Percentiles rank a stretch among this genome's conserved stretches.
phyloP scores from a whole-genome alignment of 2,329 filamentous ascomycete genomes.

The Tolypocladium tropicale region DNA sequence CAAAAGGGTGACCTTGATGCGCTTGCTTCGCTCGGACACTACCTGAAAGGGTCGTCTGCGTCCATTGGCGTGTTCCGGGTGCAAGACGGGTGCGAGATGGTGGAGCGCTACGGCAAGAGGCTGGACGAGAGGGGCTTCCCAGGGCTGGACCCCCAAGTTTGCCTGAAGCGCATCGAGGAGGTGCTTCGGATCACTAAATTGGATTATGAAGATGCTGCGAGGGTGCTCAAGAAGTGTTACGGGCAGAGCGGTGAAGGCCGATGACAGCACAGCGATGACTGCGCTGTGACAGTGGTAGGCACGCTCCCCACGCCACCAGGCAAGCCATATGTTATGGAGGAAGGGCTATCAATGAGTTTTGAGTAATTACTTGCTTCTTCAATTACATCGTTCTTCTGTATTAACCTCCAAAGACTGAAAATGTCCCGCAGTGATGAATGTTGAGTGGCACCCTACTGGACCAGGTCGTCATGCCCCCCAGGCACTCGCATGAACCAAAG shows the following conservation, averaged over 20 bases:
- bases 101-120: conserved; percentile 80
- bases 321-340: neutral
- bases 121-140: conserved; percentile 67
- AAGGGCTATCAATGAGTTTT: neutral
- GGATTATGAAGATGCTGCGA: conserved; percentile 67
- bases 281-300: too few species aligned
- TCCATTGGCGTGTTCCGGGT: conserved; percentile 87
- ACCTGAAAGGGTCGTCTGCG: conserved; percentile 93
- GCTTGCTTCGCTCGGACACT: conserved; percentile 81
- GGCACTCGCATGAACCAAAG: too few species aligned
- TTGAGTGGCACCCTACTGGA: too few species aligned
- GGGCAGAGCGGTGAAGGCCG: conserved; percentile 9
- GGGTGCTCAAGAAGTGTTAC: conserved; percentile 59
- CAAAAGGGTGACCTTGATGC: conserved; percentile 56
- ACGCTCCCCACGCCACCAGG: neutral
- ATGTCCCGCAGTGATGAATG: too few species aligned
- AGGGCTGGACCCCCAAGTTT: conserved; percentile 56
- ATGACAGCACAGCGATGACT: neutral
- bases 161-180: conserved; percentile 58
- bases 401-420: too few species aligned
- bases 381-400: too few species aligned
- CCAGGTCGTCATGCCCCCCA: too few species aligned
- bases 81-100: conserved; percentile 89
- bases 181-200: conserved; percentile 62
- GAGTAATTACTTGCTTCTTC: too few species aligned